Base-by-base conservation (phyloP, 2,329 filamentous ascomycete genomes). In the Ascochyta clinopodiicola region DNA sequence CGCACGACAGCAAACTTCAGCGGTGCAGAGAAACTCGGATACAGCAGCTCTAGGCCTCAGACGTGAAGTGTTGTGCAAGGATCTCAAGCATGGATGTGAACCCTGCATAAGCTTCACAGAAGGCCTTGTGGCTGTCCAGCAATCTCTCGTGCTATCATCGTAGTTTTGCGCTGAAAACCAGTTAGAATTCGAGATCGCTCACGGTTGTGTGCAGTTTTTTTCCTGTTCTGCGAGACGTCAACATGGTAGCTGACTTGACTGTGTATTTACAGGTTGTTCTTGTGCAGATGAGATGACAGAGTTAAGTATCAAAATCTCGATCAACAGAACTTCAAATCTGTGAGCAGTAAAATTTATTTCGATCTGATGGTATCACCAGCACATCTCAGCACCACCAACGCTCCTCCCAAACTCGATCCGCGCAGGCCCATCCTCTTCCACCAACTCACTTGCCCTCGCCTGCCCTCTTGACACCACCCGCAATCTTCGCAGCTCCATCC, bases 391-490 rank as follows among this genome's bases (percentile, higher is more conserved):
- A 1, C 10, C 17, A 12, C 29, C 19, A 13, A 17, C 4, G 29
- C 24, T 34, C 15, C 9, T 44, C 13, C n/a, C 22, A 37, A n/a
- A 15, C 25, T 38, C 13, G 37, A 21, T 34, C 15, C 21, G 19
- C 13, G 38, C 38, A 38, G n/a, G 3, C 21, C 13, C 37, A 19
- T 44, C 37, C 34, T n/a, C 32, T 35, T 34, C 24, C 46, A 27
- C 9, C 5, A 29, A 22, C 10, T 50, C 72, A 79, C 69, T 78
- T 80, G 49, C 78, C 78, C 62, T 80, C 75, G 0, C 79, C 79
- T 52, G 78, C 79, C 56, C 79, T 70, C 73, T 81, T 80, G 6
- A 78, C 76, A 0, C 79, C 79, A 45, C 76, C 77, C 1, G 77
- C 78, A 42, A 79, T 75, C 32, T 69, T 68, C n/a, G 70, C 69